These are phyloP conservation scores for Myriosclerotinia duriaeana DNA, from an alignment of 2,329 filamentous ascomycete genomes.

Conservation along the genomic window DNA sequence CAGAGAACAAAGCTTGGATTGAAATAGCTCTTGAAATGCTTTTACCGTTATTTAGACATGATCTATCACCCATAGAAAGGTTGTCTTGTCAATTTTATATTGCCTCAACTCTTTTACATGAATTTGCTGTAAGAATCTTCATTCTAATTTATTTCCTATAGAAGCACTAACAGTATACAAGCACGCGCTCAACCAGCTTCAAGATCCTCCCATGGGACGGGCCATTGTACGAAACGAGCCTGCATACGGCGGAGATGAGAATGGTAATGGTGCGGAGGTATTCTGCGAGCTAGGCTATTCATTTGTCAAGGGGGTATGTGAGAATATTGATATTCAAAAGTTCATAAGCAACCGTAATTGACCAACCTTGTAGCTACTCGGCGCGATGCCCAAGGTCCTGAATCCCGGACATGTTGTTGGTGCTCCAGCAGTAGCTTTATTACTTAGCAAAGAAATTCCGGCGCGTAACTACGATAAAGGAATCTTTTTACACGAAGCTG, in stretches of 20 bases:
- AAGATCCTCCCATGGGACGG: conserved; percentile 8
- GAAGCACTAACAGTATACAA: neutral
- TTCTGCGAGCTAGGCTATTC: conserved; percentile 14
- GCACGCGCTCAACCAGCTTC: conserved; percentile 14
- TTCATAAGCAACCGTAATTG: neutral
- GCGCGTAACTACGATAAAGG: conserved; percentile 6
- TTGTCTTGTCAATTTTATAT: conserved; percentile 6
- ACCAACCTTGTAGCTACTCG: neutral
- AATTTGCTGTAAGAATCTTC: neutral
- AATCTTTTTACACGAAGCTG: conserved; percentile 13
- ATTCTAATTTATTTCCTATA: neutral
- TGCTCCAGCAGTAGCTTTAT: neutral
- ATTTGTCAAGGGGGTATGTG: conserved; percentile 6
- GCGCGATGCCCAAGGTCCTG: neutral
- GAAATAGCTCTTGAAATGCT: neutral
- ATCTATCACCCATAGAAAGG: conserved; percentile 1
- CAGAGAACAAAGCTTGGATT: conserved; percentile 7
- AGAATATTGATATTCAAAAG: neutral
- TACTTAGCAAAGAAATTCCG: conserved; percentile 14
- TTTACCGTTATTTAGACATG: conserved; percentile 12
- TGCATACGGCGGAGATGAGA: neutral
- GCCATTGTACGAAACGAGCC: neutral
- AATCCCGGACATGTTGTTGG: neutral
- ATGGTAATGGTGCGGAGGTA: conserved; percentile 1
- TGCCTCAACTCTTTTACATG: conserved; percentile 6